Base-by-base conservation (phyloP, 2,329 filamentous ascomycete species). In the Teratosphaeria gauchensis region DNA sequence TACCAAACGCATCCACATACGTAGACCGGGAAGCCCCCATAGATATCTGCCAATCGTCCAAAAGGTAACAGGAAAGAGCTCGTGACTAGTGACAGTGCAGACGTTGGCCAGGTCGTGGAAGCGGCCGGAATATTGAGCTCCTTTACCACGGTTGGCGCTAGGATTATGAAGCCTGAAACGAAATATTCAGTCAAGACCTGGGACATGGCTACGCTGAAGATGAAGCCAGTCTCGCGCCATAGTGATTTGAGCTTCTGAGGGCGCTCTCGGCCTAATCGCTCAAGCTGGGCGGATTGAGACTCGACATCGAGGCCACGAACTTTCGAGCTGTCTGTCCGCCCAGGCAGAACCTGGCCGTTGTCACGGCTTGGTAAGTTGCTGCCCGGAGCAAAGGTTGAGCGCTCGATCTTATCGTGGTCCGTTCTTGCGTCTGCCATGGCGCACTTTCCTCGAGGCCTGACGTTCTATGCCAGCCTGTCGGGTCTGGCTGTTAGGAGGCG, bases 141-240 rank as follows among this genome's bases (percentile, higher is more conserved):
- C 11, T 72, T 68, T 11, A 83, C 77, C 2, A 94, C 71, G 0
- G 82, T 83, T 0, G 89, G 89, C 0, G 92, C 73, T 30, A 92
- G 74, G 60, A 85, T 75, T 59, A 79, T 83, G 67, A 92, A 94
- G 33, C 90, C 90, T 53, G 85, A 88, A 55, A 92, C 82, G 68
- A 87, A 88, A 72, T 86, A 92, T 74, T 92, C 88, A 78, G 65
- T 67, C 28, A 71, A 58, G 3, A 65, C 33, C 53, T 70, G 68
- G 4, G 69, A 69, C 61, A 70, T 69, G 42, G 65, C 63, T 12
- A 72, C 63, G 0, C 82, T 82, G 64, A 83, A 81, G 67, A 84
- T 80, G 66, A 88, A 89, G 24, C 80, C 78, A 4, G 83, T 61
- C 66, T 89, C 86, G n/a, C 80, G 72, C 72, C 78, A 77, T 54